Conservation (phyloP, 805 yeast genomes). For the Tetrapisispora namnaoensis region DNA sequence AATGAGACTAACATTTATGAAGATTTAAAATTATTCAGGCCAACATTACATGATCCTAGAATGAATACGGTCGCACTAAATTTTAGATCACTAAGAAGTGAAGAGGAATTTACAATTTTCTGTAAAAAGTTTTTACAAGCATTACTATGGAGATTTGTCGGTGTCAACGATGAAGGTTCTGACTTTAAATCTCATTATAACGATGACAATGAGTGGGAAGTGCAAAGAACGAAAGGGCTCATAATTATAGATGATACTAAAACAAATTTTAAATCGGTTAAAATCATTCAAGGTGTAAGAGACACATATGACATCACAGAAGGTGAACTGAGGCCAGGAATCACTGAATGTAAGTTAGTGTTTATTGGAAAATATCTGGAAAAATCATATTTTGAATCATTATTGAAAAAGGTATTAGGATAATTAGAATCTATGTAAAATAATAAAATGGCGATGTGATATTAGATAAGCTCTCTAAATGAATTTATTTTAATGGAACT, state of each 20-base stretch:
- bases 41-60: constrained; percentile 39
- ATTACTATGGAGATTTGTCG: constrained; percentile 53
- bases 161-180: constrained; percentile 39
- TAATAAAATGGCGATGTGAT: too few species aligned
- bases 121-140: constrained; percentile 55
- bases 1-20: neutral
- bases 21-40: constrained; percentile 3
- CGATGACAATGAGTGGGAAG: constrained; percentile 34
- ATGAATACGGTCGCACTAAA: constrained; percentile 45
- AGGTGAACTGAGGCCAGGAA: constrained; percentile 21
- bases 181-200: neutral
- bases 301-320: constrained; percentile 78
- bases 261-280: constrained; percentile 27
- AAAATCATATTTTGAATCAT: constrained; percentile 25
- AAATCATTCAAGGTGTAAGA: constrained; percentile 84
- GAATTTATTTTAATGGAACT: neutral
- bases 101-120: constrained; percentile 34
- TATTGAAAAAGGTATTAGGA: constrained; percentile 11
- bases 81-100: constrained; percentile 32
- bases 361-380: constrained; percentile 62
- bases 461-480: neutral
- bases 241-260: constrained; percentile 34
- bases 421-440: neutral
- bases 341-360: constrained; percentile 48
- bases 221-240: constrained; percentile 78